Evolutionary conservation across 2,329 filamentous ascomycete genomes (phyloP).

Genomic region (Pezizomycotina sp.): DNA sequence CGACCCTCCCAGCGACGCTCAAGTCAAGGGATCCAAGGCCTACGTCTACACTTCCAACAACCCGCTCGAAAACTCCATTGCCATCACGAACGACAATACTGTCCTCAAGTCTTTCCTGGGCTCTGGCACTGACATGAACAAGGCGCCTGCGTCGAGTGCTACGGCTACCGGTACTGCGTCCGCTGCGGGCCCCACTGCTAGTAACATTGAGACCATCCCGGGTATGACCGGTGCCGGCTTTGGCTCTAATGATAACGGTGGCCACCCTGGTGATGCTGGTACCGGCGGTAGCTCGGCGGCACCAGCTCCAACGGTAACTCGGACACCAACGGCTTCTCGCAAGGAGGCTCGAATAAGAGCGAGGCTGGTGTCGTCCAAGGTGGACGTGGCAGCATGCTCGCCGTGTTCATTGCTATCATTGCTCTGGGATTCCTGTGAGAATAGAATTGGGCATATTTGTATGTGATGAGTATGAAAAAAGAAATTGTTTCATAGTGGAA

Average conservation of each 20-base stretch:
- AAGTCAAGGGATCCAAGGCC: conserved; percentile 39
- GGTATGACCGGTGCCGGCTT: conserved; percentile 39
- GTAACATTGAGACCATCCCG: conserved; percentile 36
- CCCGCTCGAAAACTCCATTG: conserved; percentile 60
- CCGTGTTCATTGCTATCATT: conserved; percentile 11
- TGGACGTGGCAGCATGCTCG: conserved; percentile 14
- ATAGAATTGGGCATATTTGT: no score
- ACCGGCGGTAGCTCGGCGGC: conserved; percentile 17
- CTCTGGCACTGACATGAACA: conserved; percentile 59
- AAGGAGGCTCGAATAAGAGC: conserved; percentile 20
- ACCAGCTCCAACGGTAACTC: conserved; percentile 26
- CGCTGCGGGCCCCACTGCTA: conserved; percentile 24
- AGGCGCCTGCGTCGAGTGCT: conserved; percentile 27
- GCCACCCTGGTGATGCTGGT: conserved; percentile 21
- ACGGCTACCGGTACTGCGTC: conserved; percentile 26
- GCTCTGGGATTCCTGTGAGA: conserved; percentile 14
- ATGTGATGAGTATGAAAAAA: background rate
- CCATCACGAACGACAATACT: conserved; percentile 57
- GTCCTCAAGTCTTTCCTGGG: conserved; percentile 62
- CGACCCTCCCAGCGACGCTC: conserved; percentile 56
- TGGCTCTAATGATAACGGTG: conserved; percentile 27
- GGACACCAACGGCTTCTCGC: conserved; percentile 27
- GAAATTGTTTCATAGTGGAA: background rate
- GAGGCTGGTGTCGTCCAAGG: conserved; percentile 2
- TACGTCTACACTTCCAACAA: conserved; percentile 56